Evolutionary conservation across 768 basidiomycete species (phyloP), one percentile per base, ranked within the genome.

Genomic region (Daedalea quercina): DNA sequence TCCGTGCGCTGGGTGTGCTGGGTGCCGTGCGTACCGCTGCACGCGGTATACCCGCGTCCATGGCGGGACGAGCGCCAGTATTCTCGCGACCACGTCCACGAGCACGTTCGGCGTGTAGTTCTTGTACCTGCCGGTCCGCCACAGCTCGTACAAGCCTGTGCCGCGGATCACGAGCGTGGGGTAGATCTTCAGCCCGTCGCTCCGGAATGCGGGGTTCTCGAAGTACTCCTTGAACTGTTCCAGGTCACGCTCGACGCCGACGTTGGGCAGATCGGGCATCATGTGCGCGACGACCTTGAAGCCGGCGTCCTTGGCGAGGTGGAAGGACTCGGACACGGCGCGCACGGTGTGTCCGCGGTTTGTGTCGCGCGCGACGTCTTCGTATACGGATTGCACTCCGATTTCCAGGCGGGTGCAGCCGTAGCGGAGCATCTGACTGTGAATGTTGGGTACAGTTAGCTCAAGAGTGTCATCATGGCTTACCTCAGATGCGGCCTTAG

Each of bases 241-340:
- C 44, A 99, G 80, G 69, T 99, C 96, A 52, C 96, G 83, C 72
- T 98, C 96, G 54, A 95, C 79, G 31, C 96, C 96, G 53, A 98
- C 91, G 66, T 99, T 99, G 9, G 95, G 95, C 9, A 98, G 79
- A 68, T 99, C 95, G 13, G 94, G 94, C 94, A 99, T 99, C 96
- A 98, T 98, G 67, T 99, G 96, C 19, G 94, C 94, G 25, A 99
- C 96, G 51, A 99, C 94, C 70, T 99, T 99, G 85, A 96, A 99
- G 3, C 96, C 96, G 1, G 95, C 96, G 63, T 99, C 95, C 68
- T 99, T 99, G 19, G 94, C 87, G 62, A 99, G 83, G 64, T 98
- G 95, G 71, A 99, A 99, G 12, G 88, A 90, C 68, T 99, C 95
- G 44, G 90, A 85, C 50, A 97, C 95, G 9, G 95, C 92, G 50